Conservation (phyloP, 345 rosid genomes). For the Gossypium anomalum region DNA sequence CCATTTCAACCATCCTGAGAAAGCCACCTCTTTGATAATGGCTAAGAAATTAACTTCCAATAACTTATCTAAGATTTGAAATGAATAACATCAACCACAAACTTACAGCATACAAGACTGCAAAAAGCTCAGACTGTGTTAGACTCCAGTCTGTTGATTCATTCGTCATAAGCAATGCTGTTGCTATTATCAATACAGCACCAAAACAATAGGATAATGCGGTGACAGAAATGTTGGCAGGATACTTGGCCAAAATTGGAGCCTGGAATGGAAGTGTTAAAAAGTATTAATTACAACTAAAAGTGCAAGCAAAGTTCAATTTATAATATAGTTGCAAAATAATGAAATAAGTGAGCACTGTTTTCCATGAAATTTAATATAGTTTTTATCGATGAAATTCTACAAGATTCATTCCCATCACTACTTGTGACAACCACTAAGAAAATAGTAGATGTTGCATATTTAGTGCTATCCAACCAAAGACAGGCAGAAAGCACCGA, state of each 20-base stretch:
- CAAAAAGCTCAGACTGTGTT: constrained; percentile 71
- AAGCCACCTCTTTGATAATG: background rate
- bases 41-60: background rate
- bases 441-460: background rate
- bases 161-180: constrained; percentile 55
- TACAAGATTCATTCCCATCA: background rate
- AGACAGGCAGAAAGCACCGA: background rate
- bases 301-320: background rate
- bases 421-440: background rate
- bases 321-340: background rate
- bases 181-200: constrained; percentile 58
- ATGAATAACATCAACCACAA: constrained; percentile 13
- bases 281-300: constrained; percentile 8
- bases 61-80: background rate
- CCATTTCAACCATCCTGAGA: background rate
- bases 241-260: constrained; percentile 71
- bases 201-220: constrained; percentile 84
- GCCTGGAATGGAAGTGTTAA: constrained; percentile 56
- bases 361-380: background rate
- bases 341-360: background rate
- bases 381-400: background rate
- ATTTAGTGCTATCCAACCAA: background rate
- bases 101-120: constrained; percentile 90
- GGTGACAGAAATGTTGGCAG: constrained; percentile 76
- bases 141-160: constrained; percentile 81